These are phyloP conservation scores for Articulospora tetracladia DNA, from an alignment of 495 filamentous ascomycete genomes.

Conservation along the genomic window DNA sequence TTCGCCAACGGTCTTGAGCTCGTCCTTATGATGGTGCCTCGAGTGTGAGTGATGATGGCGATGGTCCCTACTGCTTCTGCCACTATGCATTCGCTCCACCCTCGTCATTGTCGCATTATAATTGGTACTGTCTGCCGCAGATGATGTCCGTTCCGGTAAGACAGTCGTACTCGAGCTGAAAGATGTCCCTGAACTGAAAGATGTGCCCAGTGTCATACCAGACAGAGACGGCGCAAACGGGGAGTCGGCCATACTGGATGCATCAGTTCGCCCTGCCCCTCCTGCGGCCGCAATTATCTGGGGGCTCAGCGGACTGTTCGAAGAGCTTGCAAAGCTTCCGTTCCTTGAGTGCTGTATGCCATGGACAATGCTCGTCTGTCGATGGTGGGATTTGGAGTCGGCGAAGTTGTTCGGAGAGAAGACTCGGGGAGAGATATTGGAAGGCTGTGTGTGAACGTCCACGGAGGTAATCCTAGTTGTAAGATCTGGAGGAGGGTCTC, in stretches of 20 bases:
- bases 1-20: conserved; percentile 88
- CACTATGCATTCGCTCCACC: conserved; percentile 61
- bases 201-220: conserved; percentile 8
- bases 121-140: conserved; percentile 14
- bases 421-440: conserved; percentile 16
- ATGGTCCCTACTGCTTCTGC: conserved; percentile 63
- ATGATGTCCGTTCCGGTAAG: conserved; percentile 17
- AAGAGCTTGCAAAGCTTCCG: conserved; percentile 56
- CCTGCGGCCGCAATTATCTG: conserved; percentile 73
- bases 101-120: conserved; percentile 38
- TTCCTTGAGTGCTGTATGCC: conserved; percentile 92
- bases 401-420: conserved; percentile 4
- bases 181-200: conserved; percentile 10
- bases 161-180: conserved; percentile 25
- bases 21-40: conserved; percentile 64
- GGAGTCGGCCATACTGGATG: conserved; percentile 42
- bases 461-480: conserved; percentile 1
- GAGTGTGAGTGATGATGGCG: conserved; percentile 81
- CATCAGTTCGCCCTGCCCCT: conserved; percentile 35
- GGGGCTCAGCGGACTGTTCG: conserved; percentile 77
- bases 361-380: conserved; percentile 93
- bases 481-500: conserved; percentile 13
- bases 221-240: conserved; percentile 25
- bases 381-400: conserved; percentile 57
- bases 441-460: conserved; percentile 12